Evolutionary conservation across 148 eudicot genomes (phyloP).

Genomic region (Drosera capensis): DNA sequence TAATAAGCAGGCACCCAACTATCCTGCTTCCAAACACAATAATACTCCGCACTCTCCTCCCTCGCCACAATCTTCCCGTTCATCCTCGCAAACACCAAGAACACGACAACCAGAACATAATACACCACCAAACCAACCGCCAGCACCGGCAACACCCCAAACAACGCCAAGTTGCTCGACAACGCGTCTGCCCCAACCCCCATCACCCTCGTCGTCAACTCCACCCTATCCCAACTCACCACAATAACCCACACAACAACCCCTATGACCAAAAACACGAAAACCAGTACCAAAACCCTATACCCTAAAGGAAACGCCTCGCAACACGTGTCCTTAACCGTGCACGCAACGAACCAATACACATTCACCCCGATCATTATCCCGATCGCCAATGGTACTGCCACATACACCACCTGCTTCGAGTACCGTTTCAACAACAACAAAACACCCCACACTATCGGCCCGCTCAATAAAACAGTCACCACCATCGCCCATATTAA

Average conservation of each 20-base stretch:
- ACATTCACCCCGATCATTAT: slow-evolving; percentile 55
- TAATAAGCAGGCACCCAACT: slow-evolving; percentile 85
- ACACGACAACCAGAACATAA: slow-evolving; percentile 74
- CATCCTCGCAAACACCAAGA: slow-evolving; percentile 54
- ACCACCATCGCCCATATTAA: slow-evolving; percentile 68
- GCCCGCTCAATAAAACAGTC: slow-evolving; percentile 61
- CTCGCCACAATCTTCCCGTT: slow-evolving; percentile 66
- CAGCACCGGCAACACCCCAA: slow-evolving; percentile 64
- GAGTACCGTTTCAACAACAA: slow-evolving; percentile 66
- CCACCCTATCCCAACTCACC: slow-evolving; percentile 72
- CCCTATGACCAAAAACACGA: slow-evolving; percentile 60
- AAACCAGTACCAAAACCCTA: slow-evolving; percentile 49
- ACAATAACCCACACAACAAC: slow-evolving; percentile 82
- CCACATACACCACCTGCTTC: slow-evolving; percentile 67
- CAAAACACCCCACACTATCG: slow-evolving; percentile 43
- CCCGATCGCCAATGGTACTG: slow-evolving; percentile 53
- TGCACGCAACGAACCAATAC: slow-evolving; percentile 91
- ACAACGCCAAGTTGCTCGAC: slow-evolving; percentile 54
- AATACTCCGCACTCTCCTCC: slow-evolving; percentile 36
- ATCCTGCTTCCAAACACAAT: slow-evolving; percentile 78
- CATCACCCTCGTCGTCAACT: slow-evolving; percentile 65
- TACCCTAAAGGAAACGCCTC: slow-evolving; percentile 56
- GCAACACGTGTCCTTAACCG: slow-evolving; percentile 47
- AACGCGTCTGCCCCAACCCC: slow-evolving; percentile 65
- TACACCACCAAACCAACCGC: slow-evolving; percentile 48